Percentiles rank a stretch among this genome's conserved stretches.
phyloP scores from a whole-genome alignment of 495 filamentous ascomycete genomes.

The Oidiodendron maius region DNA sequence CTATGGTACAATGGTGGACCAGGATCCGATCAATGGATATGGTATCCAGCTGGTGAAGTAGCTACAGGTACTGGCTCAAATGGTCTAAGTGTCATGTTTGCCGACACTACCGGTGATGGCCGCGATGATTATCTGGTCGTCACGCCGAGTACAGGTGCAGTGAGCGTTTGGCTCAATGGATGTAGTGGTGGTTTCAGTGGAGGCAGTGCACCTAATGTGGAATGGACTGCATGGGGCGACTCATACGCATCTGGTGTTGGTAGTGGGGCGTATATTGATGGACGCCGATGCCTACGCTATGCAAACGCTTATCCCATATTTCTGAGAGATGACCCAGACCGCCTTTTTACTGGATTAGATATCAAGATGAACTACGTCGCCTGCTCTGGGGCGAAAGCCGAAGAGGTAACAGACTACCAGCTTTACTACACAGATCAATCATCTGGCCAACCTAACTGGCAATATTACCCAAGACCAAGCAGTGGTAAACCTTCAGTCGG shows the following conservation, averaged over 20 bases:
- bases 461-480: background rate
- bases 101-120: too few species aligned
- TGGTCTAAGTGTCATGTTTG: too few species aligned
- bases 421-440: background rate
- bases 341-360: background rate
- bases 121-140: too few species aligned
- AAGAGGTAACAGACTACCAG: constrained; percentile 4
- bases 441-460: constrained; percentile 1
- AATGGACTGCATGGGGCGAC: constrained; percentile 11
- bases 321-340: constrained; percentile 2
- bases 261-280: constrained; percentile 3
- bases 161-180: too few species aligned
- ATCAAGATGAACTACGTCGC: constrained; percentile 5
- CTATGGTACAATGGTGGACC: too few species aligned
- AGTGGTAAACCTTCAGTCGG: constrained; percentile 1
- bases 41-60: too few species aligned
- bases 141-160: too few species aligned
- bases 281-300: constrained; percentile 10
- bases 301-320: constrained; percentile 1
- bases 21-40: too few species aligned
- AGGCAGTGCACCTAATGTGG: constrained; percentile 1
- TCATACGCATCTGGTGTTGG: constrained; percentile 11
- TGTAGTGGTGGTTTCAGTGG: too few species aligned
- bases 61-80: too few species aligned
- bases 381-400: constrained; percentile 8